Evolutionary conservation across 331 rosid species (phyloP).

Genomic region (Quercus phellos): DNA sequence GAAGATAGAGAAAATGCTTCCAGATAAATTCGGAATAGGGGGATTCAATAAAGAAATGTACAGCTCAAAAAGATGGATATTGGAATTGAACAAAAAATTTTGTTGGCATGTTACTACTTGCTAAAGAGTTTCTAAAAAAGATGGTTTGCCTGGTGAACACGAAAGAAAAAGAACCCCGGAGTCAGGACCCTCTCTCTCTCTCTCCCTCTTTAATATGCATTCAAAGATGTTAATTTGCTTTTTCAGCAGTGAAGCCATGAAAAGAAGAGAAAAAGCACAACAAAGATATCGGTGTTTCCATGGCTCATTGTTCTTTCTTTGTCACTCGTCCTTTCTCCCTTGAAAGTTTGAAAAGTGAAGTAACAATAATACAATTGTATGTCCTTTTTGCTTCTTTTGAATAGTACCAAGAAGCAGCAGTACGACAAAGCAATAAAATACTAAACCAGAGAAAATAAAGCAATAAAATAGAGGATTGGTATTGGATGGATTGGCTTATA

Average conservation of each 20-base stretch:
- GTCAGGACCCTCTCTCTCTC: conserved; percentile 11
- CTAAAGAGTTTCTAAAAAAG: background rate
- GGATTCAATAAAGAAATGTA: conserved; percentile 29
- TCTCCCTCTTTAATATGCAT: conserved; percentile 5
- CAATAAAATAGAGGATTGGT: no score
- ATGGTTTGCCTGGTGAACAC: conserved; percentile 22
- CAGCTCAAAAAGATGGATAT: conserved; percentile 39
- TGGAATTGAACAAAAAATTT: conserved; percentile 35
- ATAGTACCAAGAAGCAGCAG: conserved; percentile 15
- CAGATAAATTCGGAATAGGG: conserved; percentile 23
- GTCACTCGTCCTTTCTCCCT: conserved; percentile 6
- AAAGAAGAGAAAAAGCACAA: conserved; percentile 44
- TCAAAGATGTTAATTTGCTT: conserved; percentile 35
- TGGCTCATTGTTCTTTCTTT: conserved; percentile 31
- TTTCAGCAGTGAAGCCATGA: conserved; percentile 32
- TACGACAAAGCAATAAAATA: conserved; percentile 25
- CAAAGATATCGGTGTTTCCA: conserved; percentile 29
- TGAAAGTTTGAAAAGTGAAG: conserved; percentile 30
- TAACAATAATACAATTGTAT: conserved; percentile 22
- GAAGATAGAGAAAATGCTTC: conserved; percentile 23
- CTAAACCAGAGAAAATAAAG: no score
- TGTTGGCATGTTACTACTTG: conserved; percentile 8
- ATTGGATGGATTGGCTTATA: no score
- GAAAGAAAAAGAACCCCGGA: conserved; percentile 30
- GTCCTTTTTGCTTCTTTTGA: conserved; percentile 37